A percentile compares a stretch with the other conserved stretches of the same genome.
phyloP scores from a whole-genome alignment of 352 stramenopile genomes.

The Thalassiosira livingstoniorum region DNA sequence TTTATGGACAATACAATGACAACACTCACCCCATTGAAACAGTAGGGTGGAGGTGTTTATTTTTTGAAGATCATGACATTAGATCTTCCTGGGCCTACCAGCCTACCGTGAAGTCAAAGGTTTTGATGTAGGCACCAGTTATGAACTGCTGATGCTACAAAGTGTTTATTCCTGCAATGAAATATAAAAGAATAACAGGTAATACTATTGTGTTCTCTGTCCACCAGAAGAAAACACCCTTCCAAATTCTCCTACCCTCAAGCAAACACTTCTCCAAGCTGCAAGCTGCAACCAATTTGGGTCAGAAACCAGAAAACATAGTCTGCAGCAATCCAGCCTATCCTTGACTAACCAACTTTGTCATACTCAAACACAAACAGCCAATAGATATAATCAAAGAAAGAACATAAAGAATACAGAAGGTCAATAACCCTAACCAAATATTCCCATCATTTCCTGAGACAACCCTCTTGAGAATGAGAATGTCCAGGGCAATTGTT shows the following conservation, averaged over 20 bases:
- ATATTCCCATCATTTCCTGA: too few relatives aligned
- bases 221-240: background rate
- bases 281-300: background rate
- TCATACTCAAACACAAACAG: background rate
- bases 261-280: too few relatives aligned
- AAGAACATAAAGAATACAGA: background rate
- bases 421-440: background rate
- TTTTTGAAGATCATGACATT: constrained; percentile 28
- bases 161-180: background rate
- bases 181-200: background rate
- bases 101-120: constrained; percentile 20
- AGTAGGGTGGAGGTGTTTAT: constrained; percentile 31
- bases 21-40: constrained; percentile 51
- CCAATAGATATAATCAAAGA: background rate
- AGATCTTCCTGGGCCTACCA: constrained; percentile 35
- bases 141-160: constrained; percentile 50
- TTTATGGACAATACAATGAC: constrained; percentile 38
- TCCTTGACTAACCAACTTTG: background rate
- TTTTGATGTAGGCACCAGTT: constrained; percentile 44
- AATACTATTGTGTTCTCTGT: background rate
- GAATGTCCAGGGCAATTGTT: too few relatives aligned
- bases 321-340: background rate
- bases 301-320: background rate
- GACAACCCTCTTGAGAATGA: too few relatives aligned
- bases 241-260: background rate